Evolutionary conservation across 768 basidiomycete species (phyloP).

Genomic region (Lactarius psammicola): DNA sequence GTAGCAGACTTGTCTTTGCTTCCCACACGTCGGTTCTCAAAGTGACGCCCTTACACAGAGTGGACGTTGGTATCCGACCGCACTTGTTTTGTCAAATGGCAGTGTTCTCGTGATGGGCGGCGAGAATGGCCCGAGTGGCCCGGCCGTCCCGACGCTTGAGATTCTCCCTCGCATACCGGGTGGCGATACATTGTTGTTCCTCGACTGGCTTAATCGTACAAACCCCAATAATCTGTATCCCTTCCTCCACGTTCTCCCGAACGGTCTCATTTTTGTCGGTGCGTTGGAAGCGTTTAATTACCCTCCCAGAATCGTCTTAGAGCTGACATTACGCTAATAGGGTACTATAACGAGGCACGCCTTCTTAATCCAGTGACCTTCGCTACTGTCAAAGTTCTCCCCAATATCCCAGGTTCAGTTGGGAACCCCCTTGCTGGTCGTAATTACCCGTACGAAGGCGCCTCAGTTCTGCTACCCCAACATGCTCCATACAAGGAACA

Average conservation of each 20-base stretch:
- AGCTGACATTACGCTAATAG: slow-evolving; percentile 38
- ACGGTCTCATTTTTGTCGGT: slow-evolving; percentile 70
- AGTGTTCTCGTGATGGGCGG: slow-evolving; percentile 76
- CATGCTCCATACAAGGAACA: slow-evolving; percentile 72
- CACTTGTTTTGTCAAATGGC: slow-evolving; percentile 69
- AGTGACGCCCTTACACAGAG: slow-evolving; percentile 36
- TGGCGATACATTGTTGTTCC: slow-evolving; percentile 55
- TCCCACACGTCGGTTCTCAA: background rate
- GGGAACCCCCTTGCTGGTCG: slow-evolving; percentile 69
- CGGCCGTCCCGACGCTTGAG: slow-evolving; percentile 67
- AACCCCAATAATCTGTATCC: slow-evolving; percentile 83
- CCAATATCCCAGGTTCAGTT: slow-evolving; percentile 74
- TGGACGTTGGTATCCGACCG: slow-evolving; percentile 72
- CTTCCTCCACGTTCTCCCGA: slow-evolving; percentile 69
- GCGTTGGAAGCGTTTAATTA: slow-evolving; percentile 27
- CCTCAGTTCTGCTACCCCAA: slow-evolving; percentile 68
- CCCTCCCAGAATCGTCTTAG: background rate
- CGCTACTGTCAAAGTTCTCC: slow-evolving; percentile 54
- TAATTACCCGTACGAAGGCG: slow-evolving; percentile 74
- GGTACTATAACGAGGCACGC: slow-evolving; percentile 79
- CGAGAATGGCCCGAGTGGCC: slow-evolving; percentile 65
- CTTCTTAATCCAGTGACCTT: slow-evolving; percentile 68
- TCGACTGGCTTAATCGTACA: slow-evolving; percentile 68
- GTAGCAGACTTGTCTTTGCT: background rate
- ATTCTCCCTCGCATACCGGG: slow-evolving; percentile 66